Percentiles rank a stretch among this genome's conserved stretches.
Conservation (phyloP, 1,284 basidiomycete genomes). For the Phellopilus nigrolimitatus region DNA sequence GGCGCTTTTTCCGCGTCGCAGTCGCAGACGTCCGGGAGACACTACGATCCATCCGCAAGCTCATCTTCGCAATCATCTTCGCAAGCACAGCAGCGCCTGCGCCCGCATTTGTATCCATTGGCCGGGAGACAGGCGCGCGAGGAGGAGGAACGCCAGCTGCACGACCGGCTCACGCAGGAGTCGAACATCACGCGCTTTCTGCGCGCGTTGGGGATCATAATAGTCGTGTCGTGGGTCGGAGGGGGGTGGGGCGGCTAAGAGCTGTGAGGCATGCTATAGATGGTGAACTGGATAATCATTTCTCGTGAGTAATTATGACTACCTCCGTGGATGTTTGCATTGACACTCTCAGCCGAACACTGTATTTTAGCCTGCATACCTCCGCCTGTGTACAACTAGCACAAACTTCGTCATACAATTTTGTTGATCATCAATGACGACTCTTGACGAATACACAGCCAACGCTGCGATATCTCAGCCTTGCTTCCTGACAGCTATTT, state of each 20-base stretch:
- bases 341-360: too few relatives aligned
- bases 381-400: too few relatives aligned
- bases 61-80: neutral
- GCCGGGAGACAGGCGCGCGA: neutral
- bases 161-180: conserved; percentile 8
- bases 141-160: conserved; percentile 7
- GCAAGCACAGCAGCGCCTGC: neutral
- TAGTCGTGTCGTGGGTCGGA: conserved; percentile 16
- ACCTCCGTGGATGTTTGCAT: too few relatives aligned
- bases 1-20: conserved; percentile 2
- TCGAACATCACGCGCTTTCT: conserved; percentile 14
- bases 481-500: too few relatives aligned
- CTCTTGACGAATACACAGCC: too few relatives aligned
- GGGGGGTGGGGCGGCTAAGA: conserved; percentile 7
- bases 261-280: too few relatives aligned
- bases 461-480: too few relatives aligned
- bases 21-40: neutral
- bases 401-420: too few relatives aligned
- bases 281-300: too few relatives aligned
- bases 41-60: conserved; percentile 2
- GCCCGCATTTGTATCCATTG: neutral
- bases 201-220: conserved; percentile 10
- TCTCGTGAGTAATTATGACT: too few relatives aligned
- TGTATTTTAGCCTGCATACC: too few relatives aligned
- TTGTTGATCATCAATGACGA: too few relatives aligned